phyloP scores from a whole-genome alignment of 768 basidiomycete genomes.

The Agaricus bisporus region DNA sequence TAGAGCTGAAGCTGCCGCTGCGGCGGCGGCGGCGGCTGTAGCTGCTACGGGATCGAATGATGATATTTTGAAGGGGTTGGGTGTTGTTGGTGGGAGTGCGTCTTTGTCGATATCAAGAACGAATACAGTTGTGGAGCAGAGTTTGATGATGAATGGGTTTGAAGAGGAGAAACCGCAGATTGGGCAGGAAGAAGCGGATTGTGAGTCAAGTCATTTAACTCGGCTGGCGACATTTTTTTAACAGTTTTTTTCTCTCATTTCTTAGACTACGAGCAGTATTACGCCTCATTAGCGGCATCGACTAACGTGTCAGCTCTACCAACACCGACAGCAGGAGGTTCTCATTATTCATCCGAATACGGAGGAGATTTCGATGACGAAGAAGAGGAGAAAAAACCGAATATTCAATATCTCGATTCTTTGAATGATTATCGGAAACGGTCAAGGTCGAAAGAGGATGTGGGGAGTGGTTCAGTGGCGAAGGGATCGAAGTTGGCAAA shows the following conservation, averaged over 20 bases:
- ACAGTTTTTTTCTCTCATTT: neutral
- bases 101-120: conserved; percentile 10
- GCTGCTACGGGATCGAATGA: conserved; percentile 42
- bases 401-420: conserved; percentile 59
- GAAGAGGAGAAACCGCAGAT: conserved; percentile 38
- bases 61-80: conserved; percentile 65
- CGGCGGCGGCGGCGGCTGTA: conserved; percentile 9
- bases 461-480: conserved; percentile 15
- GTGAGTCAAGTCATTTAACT: conserved; percentile 34
- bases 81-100: conserved; percentile 37
- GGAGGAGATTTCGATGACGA: conserved; percentile 26
- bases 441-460: conserved; percentile 61
- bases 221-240: neutral
- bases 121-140: conserved; percentile 16
- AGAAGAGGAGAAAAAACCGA: conserved; percentile 66
- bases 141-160: conserved; percentile 8
- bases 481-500: conserved; percentile 41
- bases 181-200: conserved; percentile 51
- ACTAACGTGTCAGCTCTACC: conserved; percentile 47
- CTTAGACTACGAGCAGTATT: conserved; percentile 77
- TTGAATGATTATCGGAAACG: conserved; percentile 71
- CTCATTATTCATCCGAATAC: conserved; percentile 42
- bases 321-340: conserved; percentile 55
- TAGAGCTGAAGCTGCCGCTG: conserved; percentile 33
- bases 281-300: conserved; percentile 68